phyloP scores from a whole-genome alignment of 2,329 filamentous ascomycete species.

The Aureobasidium sp. region DNA sequence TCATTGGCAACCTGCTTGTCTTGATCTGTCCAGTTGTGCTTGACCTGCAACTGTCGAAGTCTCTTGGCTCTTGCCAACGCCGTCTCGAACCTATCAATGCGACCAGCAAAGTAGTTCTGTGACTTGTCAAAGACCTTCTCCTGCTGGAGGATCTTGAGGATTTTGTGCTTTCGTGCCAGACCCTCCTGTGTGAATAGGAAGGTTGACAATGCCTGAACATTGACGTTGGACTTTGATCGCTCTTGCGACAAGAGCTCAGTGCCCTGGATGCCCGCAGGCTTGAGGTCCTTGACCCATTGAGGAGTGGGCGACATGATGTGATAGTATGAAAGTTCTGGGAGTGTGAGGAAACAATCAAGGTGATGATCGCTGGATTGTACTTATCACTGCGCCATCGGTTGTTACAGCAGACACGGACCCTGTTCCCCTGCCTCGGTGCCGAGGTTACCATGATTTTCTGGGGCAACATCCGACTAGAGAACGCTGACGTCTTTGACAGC shows the following conservation, averaged over 20 bases:
- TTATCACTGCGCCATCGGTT: conserved; percentile 3
- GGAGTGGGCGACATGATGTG: conserved; percentile 31
- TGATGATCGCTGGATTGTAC: conserved; percentile 6
- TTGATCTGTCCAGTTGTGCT: conserved; percentile 61
- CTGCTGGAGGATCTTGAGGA: conserved; percentile 57
- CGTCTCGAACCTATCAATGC: conserved; percentile 61
- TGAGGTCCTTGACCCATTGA: conserved; percentile 61
- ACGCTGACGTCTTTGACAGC: background rate
- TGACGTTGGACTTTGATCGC: conserved; percentile 59
- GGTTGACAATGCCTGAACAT: conserved; percentile 59
- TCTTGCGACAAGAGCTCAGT: conserved; percentile 62
- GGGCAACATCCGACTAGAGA: background rate
- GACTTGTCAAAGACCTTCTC: conserved; percentile 72
- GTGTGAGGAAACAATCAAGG: background rate
- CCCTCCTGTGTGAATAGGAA: conserved; percentile 63
- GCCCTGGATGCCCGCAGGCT: conserved; percentile 61
- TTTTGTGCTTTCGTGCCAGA: conserved; percentile 52
- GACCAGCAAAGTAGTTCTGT: conserved; percentile 67
- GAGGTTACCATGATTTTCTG: background rate
- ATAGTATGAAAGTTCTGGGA: background rate
- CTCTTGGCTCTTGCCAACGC: conserved; percentile 65
- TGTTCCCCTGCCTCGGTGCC: conserved; percentile 13
- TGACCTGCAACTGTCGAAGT: conserved; percentile 56
- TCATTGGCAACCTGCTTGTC: conserved; percentile 61
- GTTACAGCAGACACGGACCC: background rate